phyloP scores from a whole-genome alignment of 2,329 filamentous ascomycete genomes.

The Diaporthe citriasiana region DNA sequence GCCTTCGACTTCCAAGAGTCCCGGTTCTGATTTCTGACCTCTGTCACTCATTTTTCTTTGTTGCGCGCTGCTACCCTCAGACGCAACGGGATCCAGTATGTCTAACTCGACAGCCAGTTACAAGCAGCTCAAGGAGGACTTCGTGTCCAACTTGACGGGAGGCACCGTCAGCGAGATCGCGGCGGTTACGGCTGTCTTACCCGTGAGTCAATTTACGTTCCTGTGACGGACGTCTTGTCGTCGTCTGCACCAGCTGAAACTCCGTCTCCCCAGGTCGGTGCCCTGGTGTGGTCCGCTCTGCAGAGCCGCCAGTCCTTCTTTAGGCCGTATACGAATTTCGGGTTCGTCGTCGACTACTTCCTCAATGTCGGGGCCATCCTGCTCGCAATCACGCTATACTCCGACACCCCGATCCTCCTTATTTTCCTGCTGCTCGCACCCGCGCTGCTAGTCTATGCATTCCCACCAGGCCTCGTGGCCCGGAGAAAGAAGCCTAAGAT shows the following conservation, averaged over 20 bases:
- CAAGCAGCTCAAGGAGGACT: conserved; percentile 94
- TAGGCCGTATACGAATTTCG: conserved; percentile 77
- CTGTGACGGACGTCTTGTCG: conserved; percentile 34
- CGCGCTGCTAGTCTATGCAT: conserved; percentile 72
- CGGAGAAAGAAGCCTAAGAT: conserved; percentile 65
- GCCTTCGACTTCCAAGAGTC: conserved; percentile 9
- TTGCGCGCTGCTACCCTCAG: conserved; percentile 15
- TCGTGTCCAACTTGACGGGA: conserved; percentile 91
- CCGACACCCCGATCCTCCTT: conserved; percentile 79
- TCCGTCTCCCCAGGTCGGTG: conserved; percentile 72
- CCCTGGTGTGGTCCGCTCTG: conserved; percentile 89
- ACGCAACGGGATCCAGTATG: conserved; percentile 42
- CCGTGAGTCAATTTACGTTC: conserved; percentile 69
- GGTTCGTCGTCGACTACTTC: conserved; percentile 84
- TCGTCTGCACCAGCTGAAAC: conserved; percentile 41
- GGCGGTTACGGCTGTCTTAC: conserved; percentile 84
- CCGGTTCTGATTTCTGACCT: conserved; percentile 4
- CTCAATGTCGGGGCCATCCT: conserved; percentile 88
- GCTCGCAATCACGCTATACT: conserved; percentile 89
- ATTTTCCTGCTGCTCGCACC: conserved; percentile 81
- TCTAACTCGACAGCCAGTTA: conserved; percentile 70
- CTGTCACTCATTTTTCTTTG: conserved; percentile 25
- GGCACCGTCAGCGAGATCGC: conserved; percentile 90
- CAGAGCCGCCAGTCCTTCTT: conserved; percentile 90
- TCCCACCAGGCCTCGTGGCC: conserved; percentile 60